phyloP scores from a whole-genome alignment of 352 stramenopile genomes.

The Saprolegnia diclina region DNA sequence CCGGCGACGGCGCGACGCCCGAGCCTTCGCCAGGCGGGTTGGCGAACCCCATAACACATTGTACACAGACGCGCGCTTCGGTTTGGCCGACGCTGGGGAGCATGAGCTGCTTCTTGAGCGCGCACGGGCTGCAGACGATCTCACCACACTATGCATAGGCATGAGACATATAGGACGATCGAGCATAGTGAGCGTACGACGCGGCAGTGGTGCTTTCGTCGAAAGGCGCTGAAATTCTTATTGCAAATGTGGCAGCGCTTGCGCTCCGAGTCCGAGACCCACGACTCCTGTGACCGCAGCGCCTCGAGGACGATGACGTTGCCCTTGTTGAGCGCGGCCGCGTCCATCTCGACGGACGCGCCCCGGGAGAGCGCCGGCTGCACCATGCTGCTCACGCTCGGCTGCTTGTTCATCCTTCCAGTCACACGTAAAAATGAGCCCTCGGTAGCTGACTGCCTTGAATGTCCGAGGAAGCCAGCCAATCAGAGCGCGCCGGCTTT shows the following conservation, averaged over 20 bases:
- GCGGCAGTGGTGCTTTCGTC: conserved; percentile 85
- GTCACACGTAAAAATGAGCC: conserved; percentile 1
- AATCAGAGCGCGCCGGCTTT: neutral
- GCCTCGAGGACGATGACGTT: conserved; percentile 79
- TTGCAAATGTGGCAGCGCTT: conserved; percentile 86
- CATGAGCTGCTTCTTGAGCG: conserved; percentile 56
- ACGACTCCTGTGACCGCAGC: conserved; percentile 81
- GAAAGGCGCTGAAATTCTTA: conserved; percentile 82
- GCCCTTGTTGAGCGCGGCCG: conserved; percentile 31
- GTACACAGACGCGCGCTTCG: neutral
- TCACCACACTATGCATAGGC: conserved; percentile 88
- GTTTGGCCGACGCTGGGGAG: neutral
- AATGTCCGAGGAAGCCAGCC: neutral
- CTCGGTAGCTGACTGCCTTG: neutral
- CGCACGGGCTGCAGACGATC: conserved; percentile 81
- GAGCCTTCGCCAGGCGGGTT: neutral
- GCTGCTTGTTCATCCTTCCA: neutral
- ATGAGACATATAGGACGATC: too few relatives aligned
- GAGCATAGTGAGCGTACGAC: conserved; percentile 44
- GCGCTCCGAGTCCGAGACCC: conserved; percentile 82
- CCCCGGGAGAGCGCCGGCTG: neutral
- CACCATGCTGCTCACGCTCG: neutral
- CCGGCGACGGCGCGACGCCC: neutral
- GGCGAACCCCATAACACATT: neutral
- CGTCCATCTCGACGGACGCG: conserved; percentile 28